Evolutionary conservation across 2,329 filamentous ascomycete genomes (phyloP), one percentile per base, ranked within the genome.

Genomic region (Neocatenulostroma microsporum): DNA sequence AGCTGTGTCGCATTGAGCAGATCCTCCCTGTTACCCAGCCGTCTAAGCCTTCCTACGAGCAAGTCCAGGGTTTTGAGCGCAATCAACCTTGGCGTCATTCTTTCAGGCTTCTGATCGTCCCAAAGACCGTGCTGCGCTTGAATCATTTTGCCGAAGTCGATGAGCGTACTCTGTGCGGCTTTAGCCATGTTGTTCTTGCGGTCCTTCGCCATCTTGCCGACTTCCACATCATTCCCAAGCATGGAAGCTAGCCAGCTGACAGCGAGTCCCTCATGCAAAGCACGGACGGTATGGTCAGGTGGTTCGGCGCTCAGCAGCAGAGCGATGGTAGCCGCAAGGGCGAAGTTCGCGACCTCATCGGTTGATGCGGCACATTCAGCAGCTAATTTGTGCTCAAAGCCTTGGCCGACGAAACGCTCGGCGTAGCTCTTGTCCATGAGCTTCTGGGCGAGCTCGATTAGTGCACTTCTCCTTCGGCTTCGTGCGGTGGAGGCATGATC

Each of bases 341-440:
- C 64, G 51, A 81, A 82, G 5, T 77, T 78, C 34, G 61, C 72
- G 39, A 63, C 64, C 28, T 49, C 47, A 41, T 65, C 72, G 40
- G 48, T 59, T 25, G 46, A 47, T 32, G 44, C 66, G 1, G 68
- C 70, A 8, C 83, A 66, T 27, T 74, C 72, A 30, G 73, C 68
- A 35, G 86, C 73, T 12, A 95, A 67, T 20, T 73, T 74, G 36
- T 78, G 72, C 44, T 85, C 82, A 38, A 82, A 76, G 6, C 78
- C 76, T 47, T 85, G 80, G 43, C 87, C 80, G 13, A 82, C 71
- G 50, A 94, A 87, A 43, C 83, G 79, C 13, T 70, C 68, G 19
- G 76, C 66, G 49, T 84, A 87, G 1, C 67, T 67, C 49, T 78
- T 78, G 33, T 80, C 68, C 3, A 62, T 47, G 39, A 78, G 59